Conservation (phyloP, 1,284 basidiomycete genomes). For the Ceratobasidium theobromae region DNA sequence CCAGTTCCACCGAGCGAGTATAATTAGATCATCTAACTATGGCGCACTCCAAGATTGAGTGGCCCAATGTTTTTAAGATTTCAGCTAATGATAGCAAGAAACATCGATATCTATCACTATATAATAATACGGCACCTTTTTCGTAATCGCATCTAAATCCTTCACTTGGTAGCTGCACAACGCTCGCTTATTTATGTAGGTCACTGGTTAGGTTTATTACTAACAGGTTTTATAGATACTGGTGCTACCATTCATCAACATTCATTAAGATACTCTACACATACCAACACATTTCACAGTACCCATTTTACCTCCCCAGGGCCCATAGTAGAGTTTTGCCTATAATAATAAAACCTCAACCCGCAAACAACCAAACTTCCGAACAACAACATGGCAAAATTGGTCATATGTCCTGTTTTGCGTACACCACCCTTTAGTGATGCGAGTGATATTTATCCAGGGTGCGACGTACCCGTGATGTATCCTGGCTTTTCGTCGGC, state of each 20-base stretch:
- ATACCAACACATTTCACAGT: background rate
- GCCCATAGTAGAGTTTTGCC: background rate
- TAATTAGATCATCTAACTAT: no score
- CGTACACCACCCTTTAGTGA: no score
- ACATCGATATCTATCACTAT: no score
- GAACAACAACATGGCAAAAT: slow-evolving; percentile 9
- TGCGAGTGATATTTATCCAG: background rate
- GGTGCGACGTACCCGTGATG: background rate
- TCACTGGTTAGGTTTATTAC: background rate
- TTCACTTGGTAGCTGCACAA: no score
- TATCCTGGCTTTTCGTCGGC: slow-evolving; percentile 27
- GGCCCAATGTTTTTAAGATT: no score
- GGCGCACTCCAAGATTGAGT: no score
- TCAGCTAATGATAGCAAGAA: no score
- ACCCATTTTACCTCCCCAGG: slow-evolving; percentile 3
- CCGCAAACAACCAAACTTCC: slow-evolving; percentile 11
- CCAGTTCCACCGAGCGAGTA: no score
- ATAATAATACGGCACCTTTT: no score
- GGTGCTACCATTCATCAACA: no score
- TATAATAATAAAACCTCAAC: slow-evolving; percentile 4
- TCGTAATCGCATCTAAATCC: no score
- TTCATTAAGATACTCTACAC: background rate
- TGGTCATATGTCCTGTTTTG: slow-evolving; percentile 18
- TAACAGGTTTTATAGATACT: background rate
- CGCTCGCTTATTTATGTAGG: no score